These are phyloP conservation scores for Dioscorea cayenensis DNA, from an alignment of 116 monocot genomes.

Conservation along the genomic window DNA sequence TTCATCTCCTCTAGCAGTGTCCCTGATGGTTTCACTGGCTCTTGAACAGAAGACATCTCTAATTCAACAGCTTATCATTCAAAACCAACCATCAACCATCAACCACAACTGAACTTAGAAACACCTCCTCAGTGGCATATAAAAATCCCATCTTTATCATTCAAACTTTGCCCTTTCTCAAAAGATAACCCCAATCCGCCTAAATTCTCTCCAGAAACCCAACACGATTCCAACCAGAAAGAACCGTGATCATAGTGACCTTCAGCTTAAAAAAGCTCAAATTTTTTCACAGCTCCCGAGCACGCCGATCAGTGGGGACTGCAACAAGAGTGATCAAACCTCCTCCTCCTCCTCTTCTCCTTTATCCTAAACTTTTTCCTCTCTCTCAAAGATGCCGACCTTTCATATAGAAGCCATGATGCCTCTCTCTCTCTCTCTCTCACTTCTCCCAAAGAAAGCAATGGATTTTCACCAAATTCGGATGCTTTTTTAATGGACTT, in stretches of 20 bases:
- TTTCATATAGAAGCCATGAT: conserved; percentile 42
- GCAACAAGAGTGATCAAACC: conserved; percentile 29
- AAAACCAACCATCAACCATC: too few relatives aligned
- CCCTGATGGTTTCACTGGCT: conserved; percentile 6
- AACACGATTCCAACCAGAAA: background rate
- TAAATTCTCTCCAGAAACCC: background rate
- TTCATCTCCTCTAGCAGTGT: conserved; percentile 55
- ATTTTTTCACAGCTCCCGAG: conserved; percentile 5
- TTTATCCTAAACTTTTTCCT: conserved; percentile 4
- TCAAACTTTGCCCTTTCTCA: background rate
- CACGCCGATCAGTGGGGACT: conserved; percentile 33
- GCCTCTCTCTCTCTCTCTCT: conserved; percentile 11
- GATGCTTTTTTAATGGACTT: conserved; percentile 3
- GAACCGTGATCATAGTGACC: conserved; percentile 3
- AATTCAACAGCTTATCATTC: background rate
- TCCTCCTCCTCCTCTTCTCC: background rate
- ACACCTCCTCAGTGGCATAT: too few relatives aligned
- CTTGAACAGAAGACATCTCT: conserved; percentile 7
- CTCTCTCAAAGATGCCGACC: conserved; percentile 54
- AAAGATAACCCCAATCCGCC: background rate
- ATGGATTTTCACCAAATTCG: background rate
- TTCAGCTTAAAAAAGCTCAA: background rate
- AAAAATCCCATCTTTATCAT: background rate
- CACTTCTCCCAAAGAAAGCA: background rate
- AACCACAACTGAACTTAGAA: too few relatives aligned